Percentiles rank a stretch among this genome's conserved stretches.
Evolutionary conservation across 495 filamentous ascomycete species (phyloP).

Genomic region (Annulohypoxylon nitens): DNA sequence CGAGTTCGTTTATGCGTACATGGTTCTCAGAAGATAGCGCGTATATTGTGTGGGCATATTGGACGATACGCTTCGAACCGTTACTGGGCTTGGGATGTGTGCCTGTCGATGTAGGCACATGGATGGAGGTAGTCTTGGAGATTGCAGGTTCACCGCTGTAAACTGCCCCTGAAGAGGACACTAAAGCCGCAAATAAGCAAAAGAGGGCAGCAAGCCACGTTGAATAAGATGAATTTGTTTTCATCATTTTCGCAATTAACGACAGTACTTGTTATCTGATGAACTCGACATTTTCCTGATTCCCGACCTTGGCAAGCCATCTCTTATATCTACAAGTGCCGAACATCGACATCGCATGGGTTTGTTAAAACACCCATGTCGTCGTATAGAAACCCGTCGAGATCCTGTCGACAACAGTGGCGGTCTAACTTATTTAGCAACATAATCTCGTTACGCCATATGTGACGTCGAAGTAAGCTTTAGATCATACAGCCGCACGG

Average conservation of each 20-base stretch:
- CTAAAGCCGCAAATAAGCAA: neutral
- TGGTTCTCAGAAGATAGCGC: conserved; percentile 3
- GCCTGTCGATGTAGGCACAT: neutral
- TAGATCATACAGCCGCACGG: neutral
- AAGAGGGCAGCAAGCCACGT: neutral
- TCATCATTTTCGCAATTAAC: neutral
- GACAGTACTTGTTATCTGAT: conserved; percentile 1
- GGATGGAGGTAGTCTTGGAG: neutral
- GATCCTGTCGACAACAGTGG: neutral
- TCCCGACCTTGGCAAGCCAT: conserved; percentile 1
- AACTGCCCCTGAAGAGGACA: neutral
- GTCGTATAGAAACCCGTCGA: neutral
- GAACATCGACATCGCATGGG: neutral
- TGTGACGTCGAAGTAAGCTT: conserved; percentile 16
- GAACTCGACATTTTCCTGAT: neutral
- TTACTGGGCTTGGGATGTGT: neutral
- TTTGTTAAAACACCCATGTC: neutral
- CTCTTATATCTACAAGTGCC: neutral
- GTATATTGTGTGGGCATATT: conserved; percentile 8
- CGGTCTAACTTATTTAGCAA: neutral
- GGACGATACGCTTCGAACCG: conserved; percentile 3
- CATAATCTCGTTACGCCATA: conserved; percentile 8
- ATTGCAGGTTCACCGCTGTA: neutral
- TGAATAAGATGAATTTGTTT: neutral
- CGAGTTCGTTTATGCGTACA: conserved; percentile 1